These are phyloP conservation scores for Botrytis byssoidea DNA, from an alignment of 2,329 filamentous ascomycete genomes.

Conservation along the genomic window DNA sequence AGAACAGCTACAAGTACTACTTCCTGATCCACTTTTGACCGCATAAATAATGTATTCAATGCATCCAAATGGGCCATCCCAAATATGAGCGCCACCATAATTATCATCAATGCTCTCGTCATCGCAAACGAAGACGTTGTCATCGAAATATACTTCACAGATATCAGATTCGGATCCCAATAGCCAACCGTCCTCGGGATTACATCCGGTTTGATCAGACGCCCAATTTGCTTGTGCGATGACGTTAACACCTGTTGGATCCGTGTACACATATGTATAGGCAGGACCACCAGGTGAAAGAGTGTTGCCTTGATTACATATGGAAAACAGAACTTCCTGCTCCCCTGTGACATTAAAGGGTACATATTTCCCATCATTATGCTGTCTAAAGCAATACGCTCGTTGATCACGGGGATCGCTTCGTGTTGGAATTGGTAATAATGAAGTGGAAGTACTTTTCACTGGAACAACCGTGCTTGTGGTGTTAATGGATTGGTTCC, in stretches of 20 bases:
- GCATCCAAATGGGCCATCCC: not conserved
- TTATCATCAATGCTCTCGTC: not conserved
- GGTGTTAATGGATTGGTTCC: not conserved
- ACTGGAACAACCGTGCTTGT: not conserved
- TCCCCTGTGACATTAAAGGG: not conserved
- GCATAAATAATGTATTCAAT: not conserved
- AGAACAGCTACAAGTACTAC: not conserved
- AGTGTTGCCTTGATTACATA: not conserved
- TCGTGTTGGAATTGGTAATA: not conserved
- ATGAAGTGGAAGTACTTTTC: not conserved
- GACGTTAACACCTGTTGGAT: not conserved
- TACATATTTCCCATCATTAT: not conserved
- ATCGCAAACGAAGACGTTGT: not conserved
- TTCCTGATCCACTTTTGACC: not conserved
- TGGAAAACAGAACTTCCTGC: not conserved
- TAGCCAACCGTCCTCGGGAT: not conserved
- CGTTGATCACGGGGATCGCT: not conserved
- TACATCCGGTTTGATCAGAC: not conserved
- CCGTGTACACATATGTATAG: not conserved
- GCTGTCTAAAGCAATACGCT: not conserved
- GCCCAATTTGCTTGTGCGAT: not conserved
- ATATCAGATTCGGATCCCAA: not conserved
- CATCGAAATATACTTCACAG: not conserved
- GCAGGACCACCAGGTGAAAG: not conserved
- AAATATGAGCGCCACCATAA: not conserved